Conservation (phyloP, 805 yeast genomes). For the Pichia manshurica region DNA sequence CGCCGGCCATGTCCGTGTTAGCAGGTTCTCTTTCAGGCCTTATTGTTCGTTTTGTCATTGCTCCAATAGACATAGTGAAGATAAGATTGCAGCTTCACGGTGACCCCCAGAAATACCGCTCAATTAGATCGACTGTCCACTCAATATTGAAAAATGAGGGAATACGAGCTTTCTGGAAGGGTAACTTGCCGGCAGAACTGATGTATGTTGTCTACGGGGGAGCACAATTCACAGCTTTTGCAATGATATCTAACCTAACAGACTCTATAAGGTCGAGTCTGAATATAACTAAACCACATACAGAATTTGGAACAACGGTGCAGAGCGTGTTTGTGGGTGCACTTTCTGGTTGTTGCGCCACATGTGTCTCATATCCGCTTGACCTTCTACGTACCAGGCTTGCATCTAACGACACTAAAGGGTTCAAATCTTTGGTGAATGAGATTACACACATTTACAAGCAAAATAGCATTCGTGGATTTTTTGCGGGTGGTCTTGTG, state of each 20-base stretch:
- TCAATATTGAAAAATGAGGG: constrained; percentile 51
- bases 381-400: constrained; percentile 85
- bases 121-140: constrained; percentile 34
- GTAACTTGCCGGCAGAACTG: constrained; percentile 85
- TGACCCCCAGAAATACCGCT: constrained; percentile 27
- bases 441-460: constrained; percentile 33
- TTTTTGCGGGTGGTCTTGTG: constrained; percentile 45
- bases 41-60: constrained; percentile 44
- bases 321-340: constrained; percentile 53
- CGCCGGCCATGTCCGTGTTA: constrained; percentile 38
- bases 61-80: constrained; percentile 77
- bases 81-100: constrained; percentile 65
- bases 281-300: neutral
- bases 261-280: constrained; percentile 19
- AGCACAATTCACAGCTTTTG: constrained; percentile 70
- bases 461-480: constrained; percentile 38
- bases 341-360: constrained; percentile 69
- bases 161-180: constrained; percentile 81
- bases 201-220: constrained; percentile 85
- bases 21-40: constrained; percentile 75
- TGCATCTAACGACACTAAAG: constrained; percentile 51
- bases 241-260: constrained; percentile 35
- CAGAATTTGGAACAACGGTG: constrained; percentile 9
- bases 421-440: constrained; percentile 29
- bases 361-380: constrained; percentile 76